Percentiles rank a stretch among this genome's conserved stretches.
phyloP scores from a whole-genome alignment of 1,284 basidiomycete genomes.

The Stygiomarasmius scandens region DNA sequence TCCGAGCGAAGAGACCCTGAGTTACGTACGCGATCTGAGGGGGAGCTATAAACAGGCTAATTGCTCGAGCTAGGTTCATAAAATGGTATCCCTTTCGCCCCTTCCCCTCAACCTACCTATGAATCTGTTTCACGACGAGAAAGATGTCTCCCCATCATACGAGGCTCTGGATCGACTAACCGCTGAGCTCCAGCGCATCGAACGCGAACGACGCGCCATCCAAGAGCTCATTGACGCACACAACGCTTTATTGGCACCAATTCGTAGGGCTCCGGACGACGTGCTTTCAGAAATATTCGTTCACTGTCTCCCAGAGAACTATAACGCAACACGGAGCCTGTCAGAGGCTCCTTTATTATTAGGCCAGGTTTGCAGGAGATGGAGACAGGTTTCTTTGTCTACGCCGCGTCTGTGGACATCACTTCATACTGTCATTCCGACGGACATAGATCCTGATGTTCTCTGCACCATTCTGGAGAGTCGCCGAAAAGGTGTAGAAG shows the following conservation, averaged over 20 bases:
- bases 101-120: too few species aligned
- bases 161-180: too few species aligned
- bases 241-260: not conserved
- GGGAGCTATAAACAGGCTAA: too few species aligned
- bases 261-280: conserved; percentile 14
- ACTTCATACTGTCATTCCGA: conserved; percentile 2
- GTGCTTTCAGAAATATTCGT: conserved; percentile 18
- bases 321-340: conserved; percentile 3
- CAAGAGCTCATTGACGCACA: not conserved
- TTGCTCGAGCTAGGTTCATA: too few species aligned
- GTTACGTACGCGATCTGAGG: too few species aligned
- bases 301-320: conserved; percentile 9
- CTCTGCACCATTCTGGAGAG: not conserved
- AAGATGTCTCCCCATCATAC: too few species aligned
- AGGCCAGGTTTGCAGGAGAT: conserved; percentile 17
- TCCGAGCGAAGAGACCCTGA: too few species aligned
- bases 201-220: not conserved
- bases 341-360: conserved; percentile 17
- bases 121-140: too few species aligned
- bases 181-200: not conserved
- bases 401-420: conserved; percentile 16
- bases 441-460: not conserved
- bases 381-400: conserved; percentile 15
- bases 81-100: too few species aligned
- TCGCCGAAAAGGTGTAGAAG: not conserved